Evolutionary conservation across 305 asterid species (phyloP), one percentile per base, ranked within the genome.

Genomic region (Caryopteris hybrid): DNA sequence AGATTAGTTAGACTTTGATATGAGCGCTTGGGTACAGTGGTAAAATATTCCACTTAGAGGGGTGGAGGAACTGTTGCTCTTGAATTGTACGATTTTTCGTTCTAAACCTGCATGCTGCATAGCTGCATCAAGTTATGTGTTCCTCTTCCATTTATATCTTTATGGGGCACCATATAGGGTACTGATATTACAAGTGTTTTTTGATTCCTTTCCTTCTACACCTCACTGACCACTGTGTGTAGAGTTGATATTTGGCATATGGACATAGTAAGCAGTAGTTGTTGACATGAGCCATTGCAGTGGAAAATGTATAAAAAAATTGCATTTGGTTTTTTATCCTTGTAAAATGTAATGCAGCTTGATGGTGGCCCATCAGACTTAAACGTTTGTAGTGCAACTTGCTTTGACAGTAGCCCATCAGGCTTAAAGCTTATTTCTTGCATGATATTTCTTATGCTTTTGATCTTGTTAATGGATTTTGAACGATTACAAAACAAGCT

Each of bases 281-380:
- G 5, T 21, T 14, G 14, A 23, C 39, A 17, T 41, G 34, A 20
- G 8, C 33, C 57, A 4, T 42, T 8, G 20, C 47, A 11, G 17
- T 38, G 21, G 17, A 23, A 50, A 21, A 38, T 68, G 36, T 34
- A 48, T 38, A 39, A 23, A 47, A 16, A 47, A 31, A 21, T 13
- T 42, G 53, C 55, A 36, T 36, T 59, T 69, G n/a, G 43, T 34
- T 69, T 69, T 31, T 69, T 9, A 23, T 68, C 33, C 43, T 70
- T 50, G 61, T 61, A 38, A 23, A 21, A n/a, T n/a, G n/a, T n/a
- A n/a, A n/a, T n/a, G n/a, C n/a, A n/a, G n/a, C n/a, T n/a, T n/a
- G n/a, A n/a, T n/a, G n/a, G n/a, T n/a, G n/a, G n/a, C n/a, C n/a
- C n/a, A n/a, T n/a, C n/a, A n/a, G n/a, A n/a, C n/a, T n/a, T n/a